Conservation (phyloP, 2,329 filamentous ascomycete genomes). For the Xylariaceae sp. region DNA sequence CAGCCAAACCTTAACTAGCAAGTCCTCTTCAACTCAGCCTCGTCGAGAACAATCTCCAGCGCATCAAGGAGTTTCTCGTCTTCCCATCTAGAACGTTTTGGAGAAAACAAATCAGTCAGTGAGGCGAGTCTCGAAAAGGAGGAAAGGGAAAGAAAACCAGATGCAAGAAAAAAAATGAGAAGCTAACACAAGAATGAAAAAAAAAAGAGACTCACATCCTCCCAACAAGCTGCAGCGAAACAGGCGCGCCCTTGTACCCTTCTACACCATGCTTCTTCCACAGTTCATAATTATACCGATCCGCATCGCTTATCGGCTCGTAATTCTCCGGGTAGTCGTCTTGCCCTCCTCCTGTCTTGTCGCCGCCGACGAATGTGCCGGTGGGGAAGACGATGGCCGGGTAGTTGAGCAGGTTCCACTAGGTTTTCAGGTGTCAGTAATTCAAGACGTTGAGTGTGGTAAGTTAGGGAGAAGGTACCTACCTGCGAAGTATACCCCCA, state of each 20-base stretch:
- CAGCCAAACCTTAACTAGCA: too few species aligned
- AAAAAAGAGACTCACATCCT: too few species aligned
- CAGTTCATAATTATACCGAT: constrained; percentile 24
- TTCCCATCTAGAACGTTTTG: constrained; percentile 28
- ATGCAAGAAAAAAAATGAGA: too few species aligned
- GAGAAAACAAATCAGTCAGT: not conserved
- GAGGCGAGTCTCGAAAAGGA: not conserved
- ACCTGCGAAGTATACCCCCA: constrained; percentile 59
- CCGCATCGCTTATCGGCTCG: constrained; percentile 16
- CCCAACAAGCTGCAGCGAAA: constrained; percentile 37
- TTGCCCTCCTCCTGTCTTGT: constrained; percentile 4
- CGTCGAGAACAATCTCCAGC: constrained; percentile 29
- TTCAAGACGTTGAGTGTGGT: too few species aligned
- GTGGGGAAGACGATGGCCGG: constrained; percentile 58
- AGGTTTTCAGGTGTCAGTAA: not conserved
- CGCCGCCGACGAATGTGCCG: constrained; percentile 10
- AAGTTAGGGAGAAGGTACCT: too few species aligned
- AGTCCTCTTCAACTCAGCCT: constrained; percentile 26
- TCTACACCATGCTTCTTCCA: constrained; percentile 33
- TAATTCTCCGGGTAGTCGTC: constrained; percentile 20
- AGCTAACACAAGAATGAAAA: too few species aligned
- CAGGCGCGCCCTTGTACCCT: constrained; percentile 35
- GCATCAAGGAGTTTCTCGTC: constrained; percentile 35
- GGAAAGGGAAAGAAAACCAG: constrained; percentile 1
- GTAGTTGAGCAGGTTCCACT: constrained; percentile 65